Percentiles rank a stretch among this genome's conserved stretches.
These are phyloP conservation scores for Plasmodium cynomolgi DNA, from an alignment of 169 alveolate genomes.

Conservation along the genomic window DNA sequence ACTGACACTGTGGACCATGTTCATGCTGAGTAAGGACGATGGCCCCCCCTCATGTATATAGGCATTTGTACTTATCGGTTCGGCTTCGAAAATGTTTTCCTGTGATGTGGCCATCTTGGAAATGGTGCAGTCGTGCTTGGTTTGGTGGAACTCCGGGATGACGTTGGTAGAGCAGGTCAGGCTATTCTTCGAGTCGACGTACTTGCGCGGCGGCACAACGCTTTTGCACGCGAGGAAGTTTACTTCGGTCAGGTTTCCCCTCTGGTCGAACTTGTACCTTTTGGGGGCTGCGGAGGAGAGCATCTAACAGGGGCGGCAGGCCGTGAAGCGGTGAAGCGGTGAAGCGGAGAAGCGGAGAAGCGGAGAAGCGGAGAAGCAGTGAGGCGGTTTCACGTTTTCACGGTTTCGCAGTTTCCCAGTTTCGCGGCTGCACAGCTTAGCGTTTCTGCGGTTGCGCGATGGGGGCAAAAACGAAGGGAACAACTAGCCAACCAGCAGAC, in stretches of 20 bases:
- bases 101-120: conserved; percentile 31
- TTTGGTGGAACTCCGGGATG: conserved; percentile 24
- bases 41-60: background rate
- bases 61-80: conserved; percentile 12
- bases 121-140: background rate
- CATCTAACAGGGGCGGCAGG: conserved; percentile 30
- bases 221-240: conserved; percentile 44
- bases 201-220: conserved; percentile 13
- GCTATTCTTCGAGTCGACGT: conserved; percentile 20
- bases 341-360: background rate
- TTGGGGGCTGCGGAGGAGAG: conserved; percentile 51
- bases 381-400: background rate
- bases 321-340: background rate
- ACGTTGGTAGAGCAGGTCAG: conserved; percentile 38
- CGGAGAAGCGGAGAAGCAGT: background rate
- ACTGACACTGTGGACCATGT: background rate
- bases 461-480: background rate
- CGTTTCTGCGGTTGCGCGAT: background rate
- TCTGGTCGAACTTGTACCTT: conserved; percentile 44
- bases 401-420: no score
- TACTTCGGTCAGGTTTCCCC: conserved; percentile 44
- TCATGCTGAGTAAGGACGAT: conserved; percentile 4
- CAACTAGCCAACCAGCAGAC: background rate
- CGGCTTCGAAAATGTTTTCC: conserved; percentile 29
- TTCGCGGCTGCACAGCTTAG: background rate